Conservation (phyloP, 176 grass and related monocot genomes). For the Oryza glaberrima region DNA sequence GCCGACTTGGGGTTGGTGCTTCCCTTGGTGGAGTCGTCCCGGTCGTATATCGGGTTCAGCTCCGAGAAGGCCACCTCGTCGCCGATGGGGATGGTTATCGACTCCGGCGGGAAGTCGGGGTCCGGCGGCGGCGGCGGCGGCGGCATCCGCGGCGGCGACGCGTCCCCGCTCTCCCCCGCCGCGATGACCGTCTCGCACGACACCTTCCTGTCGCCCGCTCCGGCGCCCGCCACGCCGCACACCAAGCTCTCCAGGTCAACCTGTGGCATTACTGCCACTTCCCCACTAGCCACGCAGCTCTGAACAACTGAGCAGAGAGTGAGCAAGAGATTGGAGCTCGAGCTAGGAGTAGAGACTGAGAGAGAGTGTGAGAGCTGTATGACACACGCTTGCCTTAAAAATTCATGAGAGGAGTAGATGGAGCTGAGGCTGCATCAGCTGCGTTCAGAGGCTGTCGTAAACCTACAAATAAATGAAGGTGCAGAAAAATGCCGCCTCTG, state of each 20-base stretch:
- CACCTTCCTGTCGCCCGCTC: conserved; percentile 65
- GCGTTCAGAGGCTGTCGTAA: conserved; percentile 44
- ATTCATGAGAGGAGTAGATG: conserved; percentile 34
- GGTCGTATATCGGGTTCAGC: conserved; percentile 83
- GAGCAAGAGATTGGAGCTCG: not conserved
- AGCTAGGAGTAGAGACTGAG: not conserved
- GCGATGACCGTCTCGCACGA: conserved; percentile 64
- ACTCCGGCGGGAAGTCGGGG: conserved; percentile 78
- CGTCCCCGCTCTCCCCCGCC: conserved; percentile 39
- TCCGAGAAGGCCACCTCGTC: conserved; percentile 70
- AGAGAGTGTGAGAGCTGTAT: conserved; percentile 36
- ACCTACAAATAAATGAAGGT: conserved; percentile 29
- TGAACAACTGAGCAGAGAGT: not conserved
- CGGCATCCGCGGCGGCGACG: conserved; percentile 24
- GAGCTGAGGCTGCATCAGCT: conserved; percentile 38
- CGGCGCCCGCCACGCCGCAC: conserved; percentile 49
- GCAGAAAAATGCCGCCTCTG: conserved; percentile 44
- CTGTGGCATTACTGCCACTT: conserved; percentile 49
- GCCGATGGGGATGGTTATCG: conserved; percentile 70
- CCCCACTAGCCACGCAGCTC: not conserved
- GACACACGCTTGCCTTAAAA: conserved; percentile 44
- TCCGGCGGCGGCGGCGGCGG: conserved; percentile 46
- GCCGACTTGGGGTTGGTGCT: conserved; percentile 91
- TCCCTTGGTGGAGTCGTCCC: conserved; percentile 95
- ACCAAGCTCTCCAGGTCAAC: conserved; percentile 61